Evolutionary conservation across 352 stramenopile species (phyloP), one percentile per base, ranked within the genome.

Genomic region (Globisporangium sylvaticum): DNA sequence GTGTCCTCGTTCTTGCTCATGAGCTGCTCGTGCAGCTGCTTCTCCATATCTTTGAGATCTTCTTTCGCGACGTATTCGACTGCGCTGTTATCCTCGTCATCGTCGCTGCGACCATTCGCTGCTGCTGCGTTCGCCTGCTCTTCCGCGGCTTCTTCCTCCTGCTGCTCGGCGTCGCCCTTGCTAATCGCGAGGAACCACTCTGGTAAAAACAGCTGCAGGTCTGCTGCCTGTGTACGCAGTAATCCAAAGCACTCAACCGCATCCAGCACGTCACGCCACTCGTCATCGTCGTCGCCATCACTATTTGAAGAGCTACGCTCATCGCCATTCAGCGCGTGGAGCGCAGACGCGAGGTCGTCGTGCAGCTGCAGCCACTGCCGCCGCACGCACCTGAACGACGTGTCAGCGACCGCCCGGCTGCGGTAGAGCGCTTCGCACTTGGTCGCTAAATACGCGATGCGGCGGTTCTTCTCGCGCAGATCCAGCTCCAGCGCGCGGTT

Each of bases 391-490:
- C 79, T 78, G 27, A 93, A 83, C 1, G 77, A 83, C 32, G 73
- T 76, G 60, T 80, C 70, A 8, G 76, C 69, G 1, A 91, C 58
- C 25, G 74, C 82, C 56, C 74, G 74, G 9, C 81, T 78, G 4
- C 75, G 81, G 65, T 84, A 94, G 18, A 94, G 68, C 42, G 81
- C 67, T 71, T 91, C 79, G 74, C 84, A 93, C 59, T 90, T 93
- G 8, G 72, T 65, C 44, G 76, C 72, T 27, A 95, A 58, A 52
- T 88, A 92, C 39, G 71, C 52, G 37, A 94, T 90, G 6, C 88
- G 84, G 12, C 86, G 83, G 67, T 93, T 95, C 67, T 95, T 95
- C 68, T 95, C 88, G 57, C 77, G 74, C 67, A 93, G 68, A 31
- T 92, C 83, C 42, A 92, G 76, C 68, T 83, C 79, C 76, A 95